Evolutionary conservation across 805 yeast species (phyloP), one percentile per base, ranked within the genome.

Genomic region (Yarrowia divulgata): DNA sequence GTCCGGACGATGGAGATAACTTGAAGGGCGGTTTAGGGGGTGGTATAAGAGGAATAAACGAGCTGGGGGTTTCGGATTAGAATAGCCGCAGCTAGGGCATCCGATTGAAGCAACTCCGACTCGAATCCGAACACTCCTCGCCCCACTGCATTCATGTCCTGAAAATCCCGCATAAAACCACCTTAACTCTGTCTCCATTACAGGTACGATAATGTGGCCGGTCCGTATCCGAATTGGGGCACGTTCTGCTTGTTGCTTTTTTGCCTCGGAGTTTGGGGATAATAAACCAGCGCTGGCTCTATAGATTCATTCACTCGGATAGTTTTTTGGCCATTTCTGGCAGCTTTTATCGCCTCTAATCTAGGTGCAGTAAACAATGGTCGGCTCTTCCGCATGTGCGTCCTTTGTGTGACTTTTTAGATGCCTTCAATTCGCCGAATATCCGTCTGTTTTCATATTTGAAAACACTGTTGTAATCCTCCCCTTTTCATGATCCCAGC

Each of bases 121-220:
- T 18, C 34, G 3, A 14, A 18, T 37, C 32, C 13, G 45, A 35
- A 7, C 13, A 7, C 34, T 37, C 2, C 1, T 1, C 23, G 34
- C 13, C 34, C 3, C 16, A 8, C 23, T 1, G 37, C 0, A 4
- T 4, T 0, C 13, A 29, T 8, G 3, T 37, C 18, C 34, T 18
- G 43, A 54, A 54, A 54, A 54, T 54, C 60, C 60, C 60, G 60
- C 60, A 54, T 54, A 37, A 37, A 19, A 23, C 40, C 37, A 49
- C 54, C 54, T 49, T 32, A 49, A 49, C 54, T 16, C 54, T 32
- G 54, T 29, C 37, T 16, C 54, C 39, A 49, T 49, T 49, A 32
- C 34, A 49, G 39, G 7, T 16, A 32, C 54, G 54, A 49, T 49
- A 49, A 49, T 16, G 54, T n/a, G 39, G 54, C n/a, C 58, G 19